phyloP scores from a whole-genome alignment of 768 basidiomycete species.

The Serendipita sp. region DNA sequence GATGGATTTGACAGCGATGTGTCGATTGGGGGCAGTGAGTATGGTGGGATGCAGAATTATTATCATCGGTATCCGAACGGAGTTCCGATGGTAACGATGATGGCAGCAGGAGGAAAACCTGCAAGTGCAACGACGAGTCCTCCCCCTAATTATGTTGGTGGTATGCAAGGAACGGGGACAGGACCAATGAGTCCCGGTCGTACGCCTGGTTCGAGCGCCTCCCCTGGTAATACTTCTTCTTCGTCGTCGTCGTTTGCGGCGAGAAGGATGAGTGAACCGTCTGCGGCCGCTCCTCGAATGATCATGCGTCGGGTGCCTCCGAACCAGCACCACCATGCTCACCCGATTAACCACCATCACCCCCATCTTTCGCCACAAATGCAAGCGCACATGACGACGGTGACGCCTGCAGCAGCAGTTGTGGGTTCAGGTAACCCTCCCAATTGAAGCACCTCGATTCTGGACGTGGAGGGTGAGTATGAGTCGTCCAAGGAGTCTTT shows the following conservation, averaged over 20 bases:
- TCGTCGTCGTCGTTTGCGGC: neutral
- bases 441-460: no score
- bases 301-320: neutral
- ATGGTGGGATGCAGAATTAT: neutral
- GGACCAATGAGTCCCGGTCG: no score
- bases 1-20: neutral
- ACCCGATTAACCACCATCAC: no score
- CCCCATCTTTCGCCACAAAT: no score
- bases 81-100: neutral
- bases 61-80: neutral
- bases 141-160: neutral
- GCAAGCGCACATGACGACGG: no score
- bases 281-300: neutral
- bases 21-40: neutral
- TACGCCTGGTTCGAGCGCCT: no score
- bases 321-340: no score
- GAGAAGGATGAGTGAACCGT: neutral
- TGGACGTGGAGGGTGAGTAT: no score
- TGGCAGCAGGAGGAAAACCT: neutral
- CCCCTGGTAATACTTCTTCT: no score
- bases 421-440: no score
- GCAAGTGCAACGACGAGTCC: neutral
- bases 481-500: no score
- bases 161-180: neutral
- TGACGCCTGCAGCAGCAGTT: no score